Evolutionary conservation across 2,329 filamentous ascomycete genomes (phyloP), one percentile per base, ranked within the genome.

Genomic region (Penicillium sp.): DNA sequence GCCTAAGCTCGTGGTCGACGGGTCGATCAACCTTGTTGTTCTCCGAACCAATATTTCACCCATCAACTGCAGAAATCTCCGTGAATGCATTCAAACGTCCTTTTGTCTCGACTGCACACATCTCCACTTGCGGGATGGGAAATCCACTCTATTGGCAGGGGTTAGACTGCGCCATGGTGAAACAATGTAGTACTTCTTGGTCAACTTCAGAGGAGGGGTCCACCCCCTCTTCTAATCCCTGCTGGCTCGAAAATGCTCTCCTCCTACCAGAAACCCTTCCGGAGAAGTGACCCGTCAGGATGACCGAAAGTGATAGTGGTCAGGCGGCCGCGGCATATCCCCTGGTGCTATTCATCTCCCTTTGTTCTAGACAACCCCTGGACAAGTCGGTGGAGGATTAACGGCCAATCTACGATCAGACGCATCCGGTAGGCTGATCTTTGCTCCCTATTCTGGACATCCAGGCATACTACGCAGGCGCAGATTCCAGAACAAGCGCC

Each of bases 401-500:
- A 60, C 27, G 22, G 31, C 55, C 55, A 57, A 53, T 57, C 29
- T 55, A 5, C 31, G 9, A 43, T 48, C 35, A 44, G 19, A 55
- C 48, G 35, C 8, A 22, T 41, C 43, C 50, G 22, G 21, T 49
- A 43, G 16, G 27, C 29, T 31, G 31, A 58, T 53, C 39, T 24
- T 14, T 16, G 27, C 39, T 45, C 14, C 31, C 27, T 33, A 16
- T 49, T 46, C 26, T 21, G 37, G n/a, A 31, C n/a, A 3, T 27
- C 19, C 21, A 21, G 16, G 16, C 35, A 29, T 44, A 49, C 49
- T 57, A 37, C 31, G 27, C 57, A 53, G 55, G 43, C 52, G 61
- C 44, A 61, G 63, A 65, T 65, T 62, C 39, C 45, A 49, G 44
- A 61, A 63, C 63, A 73, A 70, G 68, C 69, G 68, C 70, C 64